Evolutionary conservation across 805 yeast genomes (phyloP).

Genomic region (Nakazawaea sp.): DNA sequence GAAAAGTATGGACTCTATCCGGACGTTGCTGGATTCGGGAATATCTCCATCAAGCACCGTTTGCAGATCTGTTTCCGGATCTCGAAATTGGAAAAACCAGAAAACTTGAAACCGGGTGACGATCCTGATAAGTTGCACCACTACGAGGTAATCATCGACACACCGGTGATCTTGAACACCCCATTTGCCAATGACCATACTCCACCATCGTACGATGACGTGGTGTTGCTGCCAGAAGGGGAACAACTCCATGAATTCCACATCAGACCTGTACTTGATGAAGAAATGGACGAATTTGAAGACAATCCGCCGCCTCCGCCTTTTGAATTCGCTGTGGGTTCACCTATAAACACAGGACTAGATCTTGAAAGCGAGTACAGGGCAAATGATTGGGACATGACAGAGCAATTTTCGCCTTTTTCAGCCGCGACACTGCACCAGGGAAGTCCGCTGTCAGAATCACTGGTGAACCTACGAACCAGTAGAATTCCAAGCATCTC

Average conservation of each 20-base stretch:
- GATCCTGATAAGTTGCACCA: slow-evolving; percentile 49
- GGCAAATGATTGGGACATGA: not conserved
- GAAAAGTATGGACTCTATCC: slow-evolving; percentile 38
- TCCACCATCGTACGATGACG: slow-evolving; percentile 8
- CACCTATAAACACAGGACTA: slow-evolving; percentile 2
- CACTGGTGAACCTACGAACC: not conserved
- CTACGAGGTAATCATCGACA: slow-evolving; percentile 75
- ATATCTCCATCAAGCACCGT: slow-evolving; percentile 58
- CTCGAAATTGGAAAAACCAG: slow-evolving; percentile 38
- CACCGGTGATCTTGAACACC: slow-evolving; percentile 57
- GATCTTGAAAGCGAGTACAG: not conserved
- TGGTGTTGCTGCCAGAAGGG: not conserved
- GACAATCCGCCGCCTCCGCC: slow-evolving; percentile 10
- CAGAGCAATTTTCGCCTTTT: not conserved
- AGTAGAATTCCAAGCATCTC: slow-evolving; percentile 1
- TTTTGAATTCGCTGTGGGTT: slow-evolving; percentile 6
- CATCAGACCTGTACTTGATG: not conserved
- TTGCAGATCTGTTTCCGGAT: slow-evolving; percentile 66
- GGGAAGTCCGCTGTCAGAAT: not conserved
- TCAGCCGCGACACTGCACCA: not conserved
- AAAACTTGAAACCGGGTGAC: slow-evolving; percentile 27
- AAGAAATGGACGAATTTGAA: not conserved
- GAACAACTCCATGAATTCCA: not conserved
- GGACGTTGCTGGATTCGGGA: slow-evolving; percentile 53
- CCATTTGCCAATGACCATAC: slow-evolving; percentile 18